These are phyloP conservation scores for Lactarius evosmus DNA, from an alignment of 768 basidiomycete genomes.

Conservation along the genomic window DNA sequence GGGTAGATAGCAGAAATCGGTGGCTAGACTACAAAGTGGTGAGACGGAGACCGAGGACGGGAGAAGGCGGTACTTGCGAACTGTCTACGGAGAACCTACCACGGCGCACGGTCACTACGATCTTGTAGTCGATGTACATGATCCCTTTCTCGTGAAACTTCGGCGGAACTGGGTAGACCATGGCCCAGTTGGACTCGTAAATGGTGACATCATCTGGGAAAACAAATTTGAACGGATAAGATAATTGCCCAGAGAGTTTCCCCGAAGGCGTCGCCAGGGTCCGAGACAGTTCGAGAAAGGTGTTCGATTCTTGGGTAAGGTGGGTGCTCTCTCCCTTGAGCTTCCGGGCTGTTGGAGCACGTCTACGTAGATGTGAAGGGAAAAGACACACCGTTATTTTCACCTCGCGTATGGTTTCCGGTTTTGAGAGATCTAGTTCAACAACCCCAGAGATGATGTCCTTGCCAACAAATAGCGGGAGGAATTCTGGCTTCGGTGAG, in stretches of 20 bases:
- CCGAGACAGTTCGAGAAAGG: conserved; percentile 45
- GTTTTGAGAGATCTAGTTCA: conserved; percentile 48
- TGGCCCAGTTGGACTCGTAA: conserved; percentile 35
- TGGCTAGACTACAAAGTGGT: conserved; percentile 16
- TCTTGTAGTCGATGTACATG: conserved; percentile 27
- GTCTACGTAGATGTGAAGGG: background rate
- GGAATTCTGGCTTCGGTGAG: conserved; percentile 36
- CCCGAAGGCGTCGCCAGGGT: conserved; percentile 42
- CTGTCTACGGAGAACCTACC: conserved; percentile 21
- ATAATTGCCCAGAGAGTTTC: conserved; percentile 44
- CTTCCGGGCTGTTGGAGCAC: background rate
- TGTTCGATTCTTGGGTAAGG: conserved; percentile 46
- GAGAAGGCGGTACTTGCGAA: conserved; percentile 14
- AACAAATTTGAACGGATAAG: conserved; percentile 48
- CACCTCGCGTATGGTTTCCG: conserved; percentile 49
- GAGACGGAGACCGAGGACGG: background rate
- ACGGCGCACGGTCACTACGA: conserved; percentile 20
- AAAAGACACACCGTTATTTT: conserved; percentile 42
- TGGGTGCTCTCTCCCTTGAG: conserved; percentile 19
- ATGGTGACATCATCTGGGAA: conserved; percentile 46
- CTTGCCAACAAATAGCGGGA: conserved; percentile 47
- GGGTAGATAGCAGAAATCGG: conserved; percentile 26
- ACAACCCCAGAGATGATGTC: conserved; percentile 51
- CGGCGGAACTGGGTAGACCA: conserved; percentile 47
- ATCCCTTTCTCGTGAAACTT: conserved; percentile 43